Evolutionary conservation across 768 basidiomycete species (phyloP), one percentile per base, ranked within the genome.

Genomic region (Cantharellus anzutake): DNA sequence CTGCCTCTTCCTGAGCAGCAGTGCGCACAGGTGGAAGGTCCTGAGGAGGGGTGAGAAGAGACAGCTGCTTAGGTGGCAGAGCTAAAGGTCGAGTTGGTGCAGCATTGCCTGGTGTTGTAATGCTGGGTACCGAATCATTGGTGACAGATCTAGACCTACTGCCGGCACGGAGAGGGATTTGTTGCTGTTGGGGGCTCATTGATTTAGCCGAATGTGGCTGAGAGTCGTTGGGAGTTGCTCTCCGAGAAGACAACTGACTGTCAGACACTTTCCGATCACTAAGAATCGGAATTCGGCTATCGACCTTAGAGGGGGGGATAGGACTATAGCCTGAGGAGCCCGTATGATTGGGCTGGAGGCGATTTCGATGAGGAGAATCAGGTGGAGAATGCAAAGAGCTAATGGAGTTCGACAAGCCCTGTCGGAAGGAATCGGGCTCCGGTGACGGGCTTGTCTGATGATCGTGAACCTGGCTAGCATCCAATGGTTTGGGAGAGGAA

Each of bases 1-100:
- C 60, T 3, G 60, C 60, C 35, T 61, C 59, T 39, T 61, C 60
- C 42, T 61, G 60, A 0, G 60, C 60, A n/a, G 60, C 60, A 4
- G 60, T 61, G 38, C 56, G 35, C 40, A 41, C 39, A 41, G 56
- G 14, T 5, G 56, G 41, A 14, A 11, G 52, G 11, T 11, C 35
- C 35, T 48, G 11, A 11, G 44, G 44, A 48, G 44, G 44, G 11
- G 29, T 11, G 11, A 48, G 44, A 29, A 48, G 29, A 48, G 11
- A 11, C 29, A 29, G 11, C 44, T 48, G 52, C 44, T 48, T 11
- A 48, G 11, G 29, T 29, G 11, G 44, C 29, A 48, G 44, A 29
- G 44, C 44, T 48, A 48, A 11, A 14, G 52, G 52, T 37, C 7
- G 52, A 7, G 52, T 37, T 37, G 52, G 35, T 7, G 52, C 7